phyloP scores from a whole-genome alignment of 306 rosid species.

The apple (Malus domestica) region ASM211411v1 NC_041797.1:17201501-17202000 shows the following conservation, averaged over 20 bases:
- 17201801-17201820: background rate
- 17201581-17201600: too few relatives aligned
- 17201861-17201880: background rate
- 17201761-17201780: background rate
- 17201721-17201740: background rate
- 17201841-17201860: slow-evolving; percentile 3
- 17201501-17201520: background rate
- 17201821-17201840: slow-evolving; percentile 1
- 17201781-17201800: background rate
- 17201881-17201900: background rate
- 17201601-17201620: background rate
- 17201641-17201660: background rate
- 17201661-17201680: background rate
- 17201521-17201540: background rate
- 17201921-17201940: slow-evolving; percentile 24
- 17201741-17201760: background rate
- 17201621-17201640: background rate
- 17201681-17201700: background rate
- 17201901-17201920: background rate
- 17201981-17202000: background rate
- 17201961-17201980: slow-evolving; percentile 10
- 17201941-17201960: background rate
- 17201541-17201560: background rate
- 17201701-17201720: background rate
- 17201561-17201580: background rate